These are phyloP conservation scores for Petrea volubilis DNA, from an alignment of 257 asterid genomes.

Conservation along the genomic window DNA sequence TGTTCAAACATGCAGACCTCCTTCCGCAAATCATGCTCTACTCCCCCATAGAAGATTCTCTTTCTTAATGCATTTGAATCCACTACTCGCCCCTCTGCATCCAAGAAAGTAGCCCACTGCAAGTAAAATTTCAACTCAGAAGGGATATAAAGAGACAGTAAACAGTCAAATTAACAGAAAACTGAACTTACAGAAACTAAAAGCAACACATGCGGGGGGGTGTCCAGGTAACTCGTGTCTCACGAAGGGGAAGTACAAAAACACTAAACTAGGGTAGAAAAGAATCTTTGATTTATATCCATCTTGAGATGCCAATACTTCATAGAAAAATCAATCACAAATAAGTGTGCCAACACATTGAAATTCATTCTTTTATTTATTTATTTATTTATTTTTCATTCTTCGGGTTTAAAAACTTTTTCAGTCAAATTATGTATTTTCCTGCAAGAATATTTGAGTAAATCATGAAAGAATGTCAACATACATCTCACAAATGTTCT, in stretches of 20 bases:
- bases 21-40: slow-evolving; percentile 71
- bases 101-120: slow-evolving; percentile 89
- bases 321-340: background rate
- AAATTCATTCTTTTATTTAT: too few species aligned
- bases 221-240: background rate
- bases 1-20: slow-evolving; percentile 54
- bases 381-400: too few species aligned
- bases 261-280: background rate
- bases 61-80: slow-evolving; percentile 69
- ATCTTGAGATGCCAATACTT: background rate
- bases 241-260: background rate
- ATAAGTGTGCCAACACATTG: background rate
- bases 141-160: slow-evolving; percentile 15
- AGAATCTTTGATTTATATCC: background rate
- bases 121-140: slow-evolving; percentile 30
- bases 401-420: background rate
- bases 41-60: slow-evolving; percentile 91
- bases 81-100: slow-evolving; percentile 81
- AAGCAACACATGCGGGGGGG: background rate
- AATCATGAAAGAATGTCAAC: background rate
- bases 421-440: background rate
- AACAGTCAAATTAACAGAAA: slow-evolving; percentile 8
- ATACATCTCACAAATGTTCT: background rate
- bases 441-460: background rate
- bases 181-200: background rate